A percentile compares a stretch with the other conserved stretches of the same genome.
Conservation (phyloP, 305 asterid species). For the Solanum chacoense region DNA sequence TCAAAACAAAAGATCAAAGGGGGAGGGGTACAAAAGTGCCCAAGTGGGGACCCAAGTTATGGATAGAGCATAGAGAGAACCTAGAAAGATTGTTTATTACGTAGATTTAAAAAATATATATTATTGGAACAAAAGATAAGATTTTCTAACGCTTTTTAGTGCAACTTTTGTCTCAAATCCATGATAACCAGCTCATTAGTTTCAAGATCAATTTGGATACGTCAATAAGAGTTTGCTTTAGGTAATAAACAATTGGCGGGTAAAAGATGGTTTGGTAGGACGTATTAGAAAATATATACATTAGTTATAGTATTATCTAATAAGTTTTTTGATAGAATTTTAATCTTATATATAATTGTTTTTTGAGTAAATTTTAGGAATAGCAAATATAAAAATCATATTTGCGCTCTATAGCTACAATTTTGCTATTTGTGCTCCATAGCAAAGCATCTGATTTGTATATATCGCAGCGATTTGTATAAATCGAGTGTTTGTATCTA, state of each 20-base stretch:
- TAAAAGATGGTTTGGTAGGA: neutral
- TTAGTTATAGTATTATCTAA: neutral
- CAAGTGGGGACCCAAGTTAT: constrained; percentile 3
- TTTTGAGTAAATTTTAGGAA: neutral
- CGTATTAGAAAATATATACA: neutral
- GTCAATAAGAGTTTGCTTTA: neutral
- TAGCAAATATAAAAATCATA: no score
- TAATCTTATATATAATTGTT: neutral
- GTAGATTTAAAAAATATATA: neutral
- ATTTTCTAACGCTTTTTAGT: neutral
- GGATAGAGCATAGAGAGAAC: neutral
- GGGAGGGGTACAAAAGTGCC: constrained; percentile 1
- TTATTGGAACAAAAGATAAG: neutral
- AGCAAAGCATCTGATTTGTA: neutral
- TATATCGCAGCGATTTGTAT: no score
- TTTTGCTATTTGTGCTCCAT: neutral
- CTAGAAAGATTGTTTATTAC: neutral
- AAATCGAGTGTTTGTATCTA: neutral
- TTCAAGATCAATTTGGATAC: neutral
- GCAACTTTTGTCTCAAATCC: neutral
- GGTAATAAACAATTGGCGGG: neutral
- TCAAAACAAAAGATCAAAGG: neutral
- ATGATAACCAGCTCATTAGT: neutral
- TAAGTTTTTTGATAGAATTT: neutral
- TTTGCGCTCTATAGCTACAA: no score